Evolutionary conservation across 257 asterid genomes (phyloP).

Genomic region (Cruciata laevipes): DNA sequence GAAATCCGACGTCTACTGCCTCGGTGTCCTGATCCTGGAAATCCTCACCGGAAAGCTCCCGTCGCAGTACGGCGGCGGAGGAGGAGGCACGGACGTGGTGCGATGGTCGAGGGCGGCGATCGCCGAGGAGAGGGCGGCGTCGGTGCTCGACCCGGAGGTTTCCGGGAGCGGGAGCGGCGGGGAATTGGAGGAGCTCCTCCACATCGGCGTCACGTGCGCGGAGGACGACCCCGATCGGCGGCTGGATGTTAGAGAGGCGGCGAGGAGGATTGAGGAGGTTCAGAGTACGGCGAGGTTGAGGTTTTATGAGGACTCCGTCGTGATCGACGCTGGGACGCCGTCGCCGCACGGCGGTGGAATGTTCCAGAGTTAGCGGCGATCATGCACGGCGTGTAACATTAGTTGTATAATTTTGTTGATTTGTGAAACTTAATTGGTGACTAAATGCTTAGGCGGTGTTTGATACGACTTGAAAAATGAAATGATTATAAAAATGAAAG

Average conservation of each 20-base stretch:
- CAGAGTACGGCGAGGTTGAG: background rate
- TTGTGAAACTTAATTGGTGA: background rate
- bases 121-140: conserved; percentile 48
- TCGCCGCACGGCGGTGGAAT: background rate
- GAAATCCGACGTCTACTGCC: conserved; percentile 57
- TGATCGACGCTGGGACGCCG: background rate
- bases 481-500: too few species aligned
- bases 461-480: too few species aligned
- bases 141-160: conserved; percentile 6
- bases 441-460: too few species aligned
- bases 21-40: conserved; percentile 74
- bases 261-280: conserved; percentile 42
- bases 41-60: conserved; percentile 65
- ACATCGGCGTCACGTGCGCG: conserved; percentile 53
- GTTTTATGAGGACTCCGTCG: background rate
- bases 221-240: conserved; percentile 46
- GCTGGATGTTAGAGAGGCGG: conserved; percentile 42
- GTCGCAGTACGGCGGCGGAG: too few species aligned
- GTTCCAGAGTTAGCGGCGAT: background rate
- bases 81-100: conserved; percentile 41
- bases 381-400: background rate
- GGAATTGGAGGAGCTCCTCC: conserved; percentile 44
- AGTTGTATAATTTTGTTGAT: background rate
- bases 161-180: background rate
- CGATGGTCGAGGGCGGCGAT: conserved; percentile 53